phyloP scores from a whole-genome alignment of 1,284 basidiomycete genomes.

The Rhodotorula sp. region DNA sequence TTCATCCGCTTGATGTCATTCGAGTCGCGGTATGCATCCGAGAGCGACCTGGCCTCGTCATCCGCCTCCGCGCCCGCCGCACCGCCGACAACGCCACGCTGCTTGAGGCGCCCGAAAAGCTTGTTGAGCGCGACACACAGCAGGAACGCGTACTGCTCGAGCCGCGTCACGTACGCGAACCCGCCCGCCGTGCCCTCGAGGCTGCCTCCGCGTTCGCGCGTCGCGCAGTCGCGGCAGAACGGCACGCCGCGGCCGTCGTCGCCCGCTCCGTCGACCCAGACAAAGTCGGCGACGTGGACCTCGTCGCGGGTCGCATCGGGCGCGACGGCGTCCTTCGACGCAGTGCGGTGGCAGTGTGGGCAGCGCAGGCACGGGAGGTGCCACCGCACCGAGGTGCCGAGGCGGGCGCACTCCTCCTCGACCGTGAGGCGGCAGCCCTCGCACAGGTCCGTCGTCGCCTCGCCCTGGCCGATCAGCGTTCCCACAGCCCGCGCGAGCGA shows the following conservation, averaged over 20 bases:
- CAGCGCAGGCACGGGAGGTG: constrained; percentile 91
- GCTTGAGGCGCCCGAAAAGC: constrained; percentile 85
- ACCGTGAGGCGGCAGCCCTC: constrained; percentile 84
- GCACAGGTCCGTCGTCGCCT: constrained; percentile 71
- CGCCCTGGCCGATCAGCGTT: constrained; percentile 50
- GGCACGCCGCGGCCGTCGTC: constrained; percentile 46
- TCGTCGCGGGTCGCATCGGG: constrained; percentile 2
- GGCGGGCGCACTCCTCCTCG: constrained; percentile 92
- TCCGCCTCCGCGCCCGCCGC: constrained; percentile 69
- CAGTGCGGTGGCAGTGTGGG: constrained; percentile 71
- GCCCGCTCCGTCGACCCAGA: constrained; percentile 21
- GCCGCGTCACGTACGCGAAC: constrained; percentile 85
- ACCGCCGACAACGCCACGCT: constrained; percentile 74
- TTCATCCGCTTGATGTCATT: constrained; percentile 93
- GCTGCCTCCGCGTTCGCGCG: constrained; percentile 12
- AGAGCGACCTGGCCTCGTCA: constrained; percentile 50
- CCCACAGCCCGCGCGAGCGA: constrained; percentile 45
- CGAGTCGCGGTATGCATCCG: constrained; percentile 72
- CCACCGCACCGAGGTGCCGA: constrained; percentile 94
- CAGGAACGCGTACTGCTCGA: constrained; percentile 98
- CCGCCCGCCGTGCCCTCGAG: constrained; percentile 54
- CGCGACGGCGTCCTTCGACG: constrained; percentile 57
- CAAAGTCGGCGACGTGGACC: constrained; percentile 22
- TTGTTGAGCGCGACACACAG: constrained; percentile 92
- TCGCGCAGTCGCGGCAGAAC: constrained; percentile 71